Percentiles rank a stretch among this genome's conserved stretches.
Conservation (phyloP, 176 grass and related monocot species). For the Bolboschoenus planiculmis region DNA sequence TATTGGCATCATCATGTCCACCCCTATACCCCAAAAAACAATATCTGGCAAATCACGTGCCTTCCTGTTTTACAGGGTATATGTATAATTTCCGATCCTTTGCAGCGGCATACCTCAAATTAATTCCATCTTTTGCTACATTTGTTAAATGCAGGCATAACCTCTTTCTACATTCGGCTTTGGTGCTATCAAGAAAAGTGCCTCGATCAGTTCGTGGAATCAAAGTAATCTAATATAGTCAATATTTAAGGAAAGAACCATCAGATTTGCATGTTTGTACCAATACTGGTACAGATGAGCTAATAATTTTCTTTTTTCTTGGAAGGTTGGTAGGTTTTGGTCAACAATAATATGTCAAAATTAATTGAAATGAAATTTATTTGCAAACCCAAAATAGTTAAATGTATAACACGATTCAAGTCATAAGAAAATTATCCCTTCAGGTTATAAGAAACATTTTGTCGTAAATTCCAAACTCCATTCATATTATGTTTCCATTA, state of each 20-base stretch:
- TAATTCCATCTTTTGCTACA: neutral
- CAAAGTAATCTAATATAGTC: conserved; percentile 36
- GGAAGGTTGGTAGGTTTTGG: neutral
- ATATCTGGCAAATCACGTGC: neutral
- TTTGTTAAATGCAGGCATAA: conserved; percentile 60
- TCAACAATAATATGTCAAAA: neutral
- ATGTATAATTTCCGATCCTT: neutral
- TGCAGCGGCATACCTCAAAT: neutral
- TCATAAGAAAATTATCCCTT: neutral
- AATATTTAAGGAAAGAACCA: neutral
- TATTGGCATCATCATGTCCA: neutral
- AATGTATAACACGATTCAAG: neutral
- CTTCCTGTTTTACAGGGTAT: neutral
- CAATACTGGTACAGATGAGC: neutral
- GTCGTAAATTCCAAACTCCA: neutral
- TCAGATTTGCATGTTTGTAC: neutral
- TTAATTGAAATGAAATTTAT: neutral
- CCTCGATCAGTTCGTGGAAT: conserved; percentile 81
- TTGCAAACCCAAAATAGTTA: neutral
- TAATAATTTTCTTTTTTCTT: conserved; percentile 3
- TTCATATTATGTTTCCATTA: neutral
- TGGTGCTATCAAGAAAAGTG: conserved; percentile 96
- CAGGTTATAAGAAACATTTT: neutral
- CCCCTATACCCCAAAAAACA: neutral
- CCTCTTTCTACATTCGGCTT: conserved; percentile 96